These are phyloP conservation scores for Bryoglossum gracile DNA, from an alignment of 495 filamentous ascomycete species.

Conservation along the genomic window DNA sequence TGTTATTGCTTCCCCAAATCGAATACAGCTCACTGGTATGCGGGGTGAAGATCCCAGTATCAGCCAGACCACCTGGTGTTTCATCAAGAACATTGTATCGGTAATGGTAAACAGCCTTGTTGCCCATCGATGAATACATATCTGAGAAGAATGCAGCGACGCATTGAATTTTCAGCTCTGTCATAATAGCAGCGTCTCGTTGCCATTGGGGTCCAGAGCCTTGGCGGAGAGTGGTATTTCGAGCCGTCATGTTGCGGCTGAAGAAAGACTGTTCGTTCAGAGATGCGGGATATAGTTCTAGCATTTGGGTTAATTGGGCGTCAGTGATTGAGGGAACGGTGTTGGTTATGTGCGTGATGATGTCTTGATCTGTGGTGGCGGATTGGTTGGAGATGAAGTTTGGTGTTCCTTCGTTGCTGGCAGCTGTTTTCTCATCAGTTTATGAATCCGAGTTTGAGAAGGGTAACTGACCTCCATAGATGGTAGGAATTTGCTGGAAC, in stretches of 20 bases:
- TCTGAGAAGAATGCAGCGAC: neutral
- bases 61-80: neutral
- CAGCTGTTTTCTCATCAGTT: no score
- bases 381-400: neutral
- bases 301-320: constrained; percentile 1
- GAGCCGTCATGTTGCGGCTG: neutral
- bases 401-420: neutral
- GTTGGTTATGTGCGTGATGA: constrained; percentile 31
- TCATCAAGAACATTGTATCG: neutral
- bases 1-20: neutral
- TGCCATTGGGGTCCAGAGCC: neutral
- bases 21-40: neutral
- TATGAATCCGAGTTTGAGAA: no score
- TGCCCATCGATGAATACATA: neutral
- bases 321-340: constrained; percentile 9
- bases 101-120: neutral
- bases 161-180: neutral
- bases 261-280: constrained; percentile 9
- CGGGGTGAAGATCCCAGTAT: neutral
- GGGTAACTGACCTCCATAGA: constrained; percentile 36
- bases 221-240: neutral
- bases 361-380: constrained; percentile 52
- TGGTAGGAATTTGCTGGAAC: constrained; percentile 60
- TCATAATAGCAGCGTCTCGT: neutral
- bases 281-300: constrained; percentile 2